Percentiles rank a stretch among this genome's conserved stretches.
These are phyloP conservation scores for Medicago arabica DNA, from an alignment of 306 rosid genomes.

Conservation along the genomic window DNA sequence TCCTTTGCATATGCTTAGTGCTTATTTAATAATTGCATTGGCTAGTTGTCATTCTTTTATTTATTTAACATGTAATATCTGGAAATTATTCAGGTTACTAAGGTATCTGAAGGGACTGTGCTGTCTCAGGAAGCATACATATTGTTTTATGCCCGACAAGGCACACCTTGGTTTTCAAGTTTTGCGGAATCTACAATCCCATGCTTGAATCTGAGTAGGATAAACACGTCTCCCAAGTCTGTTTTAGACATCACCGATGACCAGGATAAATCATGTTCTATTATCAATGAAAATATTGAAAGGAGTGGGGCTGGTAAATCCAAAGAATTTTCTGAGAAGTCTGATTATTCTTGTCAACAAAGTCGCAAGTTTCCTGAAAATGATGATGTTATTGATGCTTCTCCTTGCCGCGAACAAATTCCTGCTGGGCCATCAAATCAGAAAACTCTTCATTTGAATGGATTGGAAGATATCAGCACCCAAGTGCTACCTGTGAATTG, in stretches of 20 bases:
- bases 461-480: constrained; percentile 20
- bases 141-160: constrained; percentile 75
- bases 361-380: constrained; percentile 22
- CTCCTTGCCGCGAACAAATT: constrained; percentile 29
- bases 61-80: constrained; percentile 11
- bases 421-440: constrained; percentile 27
- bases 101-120: constrained; percentile 58
- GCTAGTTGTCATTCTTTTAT: background rate
- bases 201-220: constrained; percentile 30
- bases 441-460: constrained; percentile 15
- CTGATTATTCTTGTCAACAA: constrained; percentile 29
- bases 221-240: constrained; percentile 68
- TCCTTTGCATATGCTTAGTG: constrained; percentile 15
- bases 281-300: constrained; percentile 14
- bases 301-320: constrained; percentile 34
- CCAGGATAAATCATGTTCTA: constrained; percentile 21
- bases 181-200: constrained; percentile 44
- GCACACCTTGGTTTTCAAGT: constrained; percentile 78
- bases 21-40: constrained; percentile 4
- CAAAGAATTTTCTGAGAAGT: constrained; percentile 25
- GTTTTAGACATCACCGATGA: constrained; percentile 62
- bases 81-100: constrained; percentile 63
- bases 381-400: constrained; percentile 33
- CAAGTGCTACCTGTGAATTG: constrained; percentile 11
- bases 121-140: constrained; percentile 85